Evolutionary conservation across 2,329 filamentous ascomycete genomes (phyloP), one percentile per base, ranked within the genome.

Genomic region (Bipolaris sorokiniana): DNA sequence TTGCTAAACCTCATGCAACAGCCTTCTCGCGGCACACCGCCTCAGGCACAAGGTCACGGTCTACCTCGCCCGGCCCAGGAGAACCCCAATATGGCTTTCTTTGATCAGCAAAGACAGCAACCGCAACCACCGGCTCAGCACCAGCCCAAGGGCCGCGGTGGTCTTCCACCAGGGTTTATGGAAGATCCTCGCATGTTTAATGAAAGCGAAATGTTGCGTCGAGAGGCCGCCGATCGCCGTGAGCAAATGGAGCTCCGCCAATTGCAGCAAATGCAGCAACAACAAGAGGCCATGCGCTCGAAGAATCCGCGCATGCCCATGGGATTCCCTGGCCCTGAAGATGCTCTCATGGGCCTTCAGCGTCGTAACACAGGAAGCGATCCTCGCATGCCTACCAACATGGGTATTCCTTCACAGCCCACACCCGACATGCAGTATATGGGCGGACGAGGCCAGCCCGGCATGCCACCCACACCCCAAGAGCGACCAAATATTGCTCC

Each of bases 1-100:
- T 80, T 97, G 47, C 90, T 96, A 77, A 90, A 88, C 59, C 82
- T 97, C 28, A 95, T 97, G 90, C 86, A 89, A 65, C 82, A 84
- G 68, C 79, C 82, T 10, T 63, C 66, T 4, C 68, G 71, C 18
- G 65, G 56, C 26, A 76, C 73, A 2, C 72, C 73, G 7, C 73
- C 72, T 40, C 73, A 74, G 42, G 58, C 70, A 61, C 67, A 68
- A 23, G 66, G 69, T 47, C 73, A 72, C 48, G 70, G 72, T 59
- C 49, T 74, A 45, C 75, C 77, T 44, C 75, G 76, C n/a, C 73
- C 70, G 16, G 58, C 66, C 37, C 64, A 67, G 22, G 71, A 75
- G 13, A 65, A 66, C 37, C 69, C 68, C 18, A 71, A 70, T 46
- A 67, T 75, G 61, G 49, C 66, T 5, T 76, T 75, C 62, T 72